Evolutionary conservation across 768 basidiomycete species (phyloP), one percentile per base, ranked within the genome.

Genomic region (Rhizopogon vulgaris): DNA sequence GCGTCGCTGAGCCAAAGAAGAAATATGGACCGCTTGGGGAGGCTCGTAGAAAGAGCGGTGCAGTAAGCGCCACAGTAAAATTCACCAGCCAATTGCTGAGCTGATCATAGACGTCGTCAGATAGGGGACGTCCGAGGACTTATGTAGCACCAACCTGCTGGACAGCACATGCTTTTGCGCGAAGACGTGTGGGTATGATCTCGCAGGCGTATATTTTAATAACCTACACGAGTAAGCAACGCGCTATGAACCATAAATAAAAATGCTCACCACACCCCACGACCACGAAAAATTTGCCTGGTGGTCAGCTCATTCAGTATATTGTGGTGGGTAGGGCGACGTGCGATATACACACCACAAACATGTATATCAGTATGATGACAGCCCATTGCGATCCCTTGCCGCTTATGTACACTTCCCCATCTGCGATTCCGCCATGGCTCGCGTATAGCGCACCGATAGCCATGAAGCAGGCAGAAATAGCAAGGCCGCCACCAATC

Each of bases 1-100:
- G 63, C 15, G 69, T 59, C 41, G 65, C 71, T n/a, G 57, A 56
- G 25, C 73, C 71, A 49, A 76, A 78, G 41, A 77, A 58, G 62
- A 78, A 78, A 57, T 77, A 78, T 1, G 74, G 73, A 1, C 74
- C 76, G 1, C 71, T 78, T 6, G 70, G 66, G 6, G 73, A 76
- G 41, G 65, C 60, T 3, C 66, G 61, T 43, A 78, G 70, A 65
- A 78, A 79, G 32, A 75, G 60, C 15, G 77, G 74, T 12, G 76
- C 74, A 22, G 75, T 68, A 58, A 75, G 65, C 9, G 77, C 74
- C 52, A 78, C 71, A 30, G 64, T 34, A 56, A 71, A 76, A 62
- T 77, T 77, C 18, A 76, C 63, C 32, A 57, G 50, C 60, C 60
- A 68, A 49, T 66, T 62, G 2, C 58, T 53, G 38, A 58, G 61